Evolutionary conservation across 2,329 filamentous ascomycete species (phyloP), one percentile per base, ranked within the genome.

Genomic region (Talaromyces sp.): DNA sequence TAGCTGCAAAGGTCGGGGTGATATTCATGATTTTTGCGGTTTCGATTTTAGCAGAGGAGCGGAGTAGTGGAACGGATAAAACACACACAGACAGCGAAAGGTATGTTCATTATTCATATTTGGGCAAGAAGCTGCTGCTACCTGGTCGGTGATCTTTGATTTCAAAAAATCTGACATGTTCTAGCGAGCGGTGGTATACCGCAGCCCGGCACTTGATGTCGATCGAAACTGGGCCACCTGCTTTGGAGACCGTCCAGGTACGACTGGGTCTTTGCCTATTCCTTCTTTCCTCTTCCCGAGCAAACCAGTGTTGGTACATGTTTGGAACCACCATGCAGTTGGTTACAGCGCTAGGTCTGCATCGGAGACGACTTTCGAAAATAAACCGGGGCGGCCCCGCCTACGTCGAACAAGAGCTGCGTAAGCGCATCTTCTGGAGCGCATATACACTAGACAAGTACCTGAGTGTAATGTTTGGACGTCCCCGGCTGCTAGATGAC

Each of bases 391-490:
- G 69, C 9, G 67, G 69, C 10, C 67, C 64, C 17, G 67, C 68
- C 2, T 71, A 72, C 55, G 61, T 77, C 17, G 71, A 76, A n/a
- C 64, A 71, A 43, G 83, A 88, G 62, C 82, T 83, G 49, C 78
- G 82, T 0, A 82, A 82, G 60, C 76, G 85, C 8, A 79, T 84
- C 0, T 88, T 89, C 57, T 88, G 86, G 86, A 81, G 81, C 3
- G 81, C 83, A 0, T 88, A 88, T 65, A 83, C 81, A 0, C 71
- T 88, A 1, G 85, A 89, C 67, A 85, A 83, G 56, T 87, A 87
- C 59, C 73, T 88, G 1, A 83, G 84, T 26, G 83, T 86, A n/a
- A 82, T 86, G 19, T 81, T 87, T 31, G 86, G 86, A 0, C 77
- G 86, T 6, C 86, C 86, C 0, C 71, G 83, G 8, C 78, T 85